Percentiles rank a stretch among this genome's conserved stretches.
phyloP scores from a whole-genome alignment of 768 basidiomycete species.

The Tylopilus rubrobrunneus region DNA sequence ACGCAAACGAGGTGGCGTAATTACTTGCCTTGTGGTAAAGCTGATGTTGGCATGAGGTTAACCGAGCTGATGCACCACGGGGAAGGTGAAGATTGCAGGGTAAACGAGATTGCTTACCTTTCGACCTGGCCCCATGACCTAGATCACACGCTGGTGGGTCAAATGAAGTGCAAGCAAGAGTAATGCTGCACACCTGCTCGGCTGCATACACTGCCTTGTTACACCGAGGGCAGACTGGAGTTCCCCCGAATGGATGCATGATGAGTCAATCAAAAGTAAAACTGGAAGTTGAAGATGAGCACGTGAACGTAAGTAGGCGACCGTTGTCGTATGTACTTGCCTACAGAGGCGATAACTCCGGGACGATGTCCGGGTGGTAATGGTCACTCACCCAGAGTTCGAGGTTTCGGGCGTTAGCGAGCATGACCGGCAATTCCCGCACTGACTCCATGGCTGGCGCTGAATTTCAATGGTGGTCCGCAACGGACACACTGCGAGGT shows the following conservation, averaged over 20 bases:
- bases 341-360: neutral
- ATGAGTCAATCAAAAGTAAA: slow-evolving; percentile 4
- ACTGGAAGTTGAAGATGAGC: slow-evolving; percentile 5
- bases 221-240: slow-evolving; percentile 71
- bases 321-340: slow-evolving; percentile 9
- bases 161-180: neutral
- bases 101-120: slow-evolving; percentile 51
- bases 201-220: slow-evolving; percentile 79
- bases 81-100: neutral
- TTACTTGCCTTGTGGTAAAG: slow-evolving; percentile 71
- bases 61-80: neutral
- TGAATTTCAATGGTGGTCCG: too few species aligned
- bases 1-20: neutral
- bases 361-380: too few species aligned
- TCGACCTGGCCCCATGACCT: slow-evolving; percentile 85
- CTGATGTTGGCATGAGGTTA: slow-evolving; percentile 33
- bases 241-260: slow-evolving; percentile 74
- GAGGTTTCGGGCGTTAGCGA: neutral
- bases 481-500: too few species aligned
- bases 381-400: neutral
- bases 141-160: slow-evolving; percentile 12
- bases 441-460: too few species aligned
- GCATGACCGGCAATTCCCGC: slow-evolving; percentile 16
- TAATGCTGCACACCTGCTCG: slow-evolving; percentile 59
- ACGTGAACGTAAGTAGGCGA: neutral